Conservation (phyloP, 208 protist species). For the Trypanosoma platydactyli region DNA sequence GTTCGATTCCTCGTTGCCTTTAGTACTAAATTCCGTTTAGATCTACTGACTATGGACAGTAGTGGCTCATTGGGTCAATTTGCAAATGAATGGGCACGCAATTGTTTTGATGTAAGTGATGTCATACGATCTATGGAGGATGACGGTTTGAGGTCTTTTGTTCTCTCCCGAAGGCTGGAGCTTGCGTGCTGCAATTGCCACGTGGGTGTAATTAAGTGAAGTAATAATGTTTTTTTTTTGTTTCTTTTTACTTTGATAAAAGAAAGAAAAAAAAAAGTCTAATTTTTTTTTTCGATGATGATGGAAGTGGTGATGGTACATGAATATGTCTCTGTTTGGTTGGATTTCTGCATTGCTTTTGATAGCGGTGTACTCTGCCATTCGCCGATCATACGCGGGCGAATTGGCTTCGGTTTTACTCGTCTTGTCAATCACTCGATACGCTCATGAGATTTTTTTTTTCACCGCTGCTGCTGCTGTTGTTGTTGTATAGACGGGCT, state of each 20-base stretch:
- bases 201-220: not conserved
- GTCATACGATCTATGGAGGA: conserved; percentile 15
- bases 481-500: not conserved
- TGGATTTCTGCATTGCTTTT: not conserved
- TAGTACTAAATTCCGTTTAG: conserved; percentile 1
- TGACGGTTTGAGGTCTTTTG: conserved; percentile 15
- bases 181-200: not conserved
- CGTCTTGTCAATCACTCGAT: no score
- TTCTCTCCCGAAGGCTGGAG: conserved; percentile 7
- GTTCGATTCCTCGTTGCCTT: conserved; percentile 29
- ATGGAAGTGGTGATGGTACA: not conserved
- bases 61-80: conserved; percentile 27
- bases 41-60: conserved; percentile 24
- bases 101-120: conserved; percentile 24
- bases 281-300: not conserved
- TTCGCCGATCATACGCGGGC: no score
- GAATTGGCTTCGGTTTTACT: no score
- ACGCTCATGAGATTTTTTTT: no score
- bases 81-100: conserved; percentile 29
- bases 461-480: no score
- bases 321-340: not conserved
- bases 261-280: no score
- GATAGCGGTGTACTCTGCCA: no score
- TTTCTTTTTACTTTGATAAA: not conserved
- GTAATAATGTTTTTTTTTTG: not conserved